Conservation (phyloP, 2,329 filamentous ascomycete species). For the Colletotrichum higginsianum region DNA sequence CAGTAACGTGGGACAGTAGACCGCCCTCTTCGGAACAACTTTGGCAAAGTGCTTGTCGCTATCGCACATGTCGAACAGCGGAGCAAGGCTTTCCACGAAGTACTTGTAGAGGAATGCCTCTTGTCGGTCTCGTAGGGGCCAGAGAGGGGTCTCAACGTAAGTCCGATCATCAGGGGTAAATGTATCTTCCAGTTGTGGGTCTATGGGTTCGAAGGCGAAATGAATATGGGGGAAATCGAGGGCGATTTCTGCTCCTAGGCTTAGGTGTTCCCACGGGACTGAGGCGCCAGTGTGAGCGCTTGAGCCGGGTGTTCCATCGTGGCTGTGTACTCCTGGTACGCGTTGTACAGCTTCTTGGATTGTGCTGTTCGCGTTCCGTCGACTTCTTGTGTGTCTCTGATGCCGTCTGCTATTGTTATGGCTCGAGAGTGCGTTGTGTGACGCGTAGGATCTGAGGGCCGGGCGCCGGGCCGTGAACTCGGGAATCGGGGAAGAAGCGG, state of each 20-base stretch:
- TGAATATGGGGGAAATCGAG: constrained; percentile 22
- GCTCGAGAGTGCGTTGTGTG: constrained; percentile 2
- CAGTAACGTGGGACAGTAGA: constrained; percentile 48
- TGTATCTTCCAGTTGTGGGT: constrained; percentile 21
- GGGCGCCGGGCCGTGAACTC: constrained; percentile 2
- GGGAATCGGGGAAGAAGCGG: constrained; percentile 16
- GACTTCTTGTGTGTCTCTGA: not conserved
- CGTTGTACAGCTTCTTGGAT: constrained; percentile 1
- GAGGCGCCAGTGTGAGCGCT: constrained; percentile 4
- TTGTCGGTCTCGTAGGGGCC: constrained; percentile 44
- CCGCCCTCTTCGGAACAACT: constrained; percentile 48
- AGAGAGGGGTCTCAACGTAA: constrained; percentile 35
- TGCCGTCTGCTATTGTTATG: not conserved
- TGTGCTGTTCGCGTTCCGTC: constrained; percentile 8
- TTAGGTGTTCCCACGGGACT: constrained; percentile 22
- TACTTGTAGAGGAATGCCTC: constrained; percentile 50
- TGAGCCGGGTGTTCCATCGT: constrained; percentile 12
- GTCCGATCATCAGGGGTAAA: constrained; percentile 16
- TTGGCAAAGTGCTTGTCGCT: constrained; percentile 49
- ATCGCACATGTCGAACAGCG: constrained; percentile 49
- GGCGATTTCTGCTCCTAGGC: constrained; percentile 1
- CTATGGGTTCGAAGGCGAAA: constrained; percentile 24
- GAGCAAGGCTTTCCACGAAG: constrained; percentile 47
- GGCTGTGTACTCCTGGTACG: constrained; percentile 2
- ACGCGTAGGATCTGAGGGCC: not conserved